Percentiles rank a stretch among this genome's conserved stretches.
phyloP scores from a whole-genome alignment of 2,329 filamentous ascomycete genomes.

The Leptodontidium sp. region DNA sequence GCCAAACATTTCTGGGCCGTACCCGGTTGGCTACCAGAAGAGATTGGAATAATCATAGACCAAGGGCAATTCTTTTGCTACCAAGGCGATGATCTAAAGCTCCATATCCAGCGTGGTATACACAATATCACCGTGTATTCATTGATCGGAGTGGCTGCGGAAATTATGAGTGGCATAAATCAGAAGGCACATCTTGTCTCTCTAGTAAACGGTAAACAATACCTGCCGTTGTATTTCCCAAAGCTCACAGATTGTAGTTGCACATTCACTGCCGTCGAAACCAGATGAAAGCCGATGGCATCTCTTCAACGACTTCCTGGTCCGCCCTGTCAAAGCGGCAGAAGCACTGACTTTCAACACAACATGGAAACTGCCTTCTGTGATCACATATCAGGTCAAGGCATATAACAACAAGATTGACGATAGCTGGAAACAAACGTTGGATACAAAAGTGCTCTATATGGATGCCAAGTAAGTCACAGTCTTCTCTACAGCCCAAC shows the following conservation, averaged over 20 bases:
- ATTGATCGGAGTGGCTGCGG: constrained; percentile 86
- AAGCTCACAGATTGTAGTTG: constrained; percentile 56
- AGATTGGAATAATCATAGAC: constrained; percentile 91
- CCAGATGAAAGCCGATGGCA: constrained; percentile 82
- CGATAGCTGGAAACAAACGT: constrained; percentile 81
- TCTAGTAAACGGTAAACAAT: constrained; percentile 78
- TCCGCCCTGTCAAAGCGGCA: constrained; percentile 78
- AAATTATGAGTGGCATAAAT: constrained; percentile 85
- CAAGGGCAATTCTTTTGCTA: constrained; percentile 94
- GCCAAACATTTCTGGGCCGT: constrained; percentile 86
- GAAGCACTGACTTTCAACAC: constrained; percentile 92
- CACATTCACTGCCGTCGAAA: constrained; percentile 67
- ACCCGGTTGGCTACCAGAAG: constrained; percentile 89
- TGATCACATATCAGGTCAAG: constrained; percentile 87
- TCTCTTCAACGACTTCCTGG: constrained; percentile 96
- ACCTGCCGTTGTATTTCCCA: constrained; percentile 32
- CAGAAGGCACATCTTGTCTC: constrained; percentile 92
- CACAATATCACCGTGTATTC: constrained; percentile 91
- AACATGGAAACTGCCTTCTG: constrained; percentile 90
- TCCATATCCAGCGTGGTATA: constrained; percentile 79
- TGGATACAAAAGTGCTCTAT: constrained; percentile 88
- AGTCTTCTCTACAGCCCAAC: not conserved
- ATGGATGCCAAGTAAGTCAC: constrained; percentile 65
- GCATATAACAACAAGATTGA: constrained; percentile 83
- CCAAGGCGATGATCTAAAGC: constrained; percentile 86